phyloP scores from a whole-genome alignment of 2,329 filamentous ascomycete genomes.

The Fusarium albidum region DNA sequence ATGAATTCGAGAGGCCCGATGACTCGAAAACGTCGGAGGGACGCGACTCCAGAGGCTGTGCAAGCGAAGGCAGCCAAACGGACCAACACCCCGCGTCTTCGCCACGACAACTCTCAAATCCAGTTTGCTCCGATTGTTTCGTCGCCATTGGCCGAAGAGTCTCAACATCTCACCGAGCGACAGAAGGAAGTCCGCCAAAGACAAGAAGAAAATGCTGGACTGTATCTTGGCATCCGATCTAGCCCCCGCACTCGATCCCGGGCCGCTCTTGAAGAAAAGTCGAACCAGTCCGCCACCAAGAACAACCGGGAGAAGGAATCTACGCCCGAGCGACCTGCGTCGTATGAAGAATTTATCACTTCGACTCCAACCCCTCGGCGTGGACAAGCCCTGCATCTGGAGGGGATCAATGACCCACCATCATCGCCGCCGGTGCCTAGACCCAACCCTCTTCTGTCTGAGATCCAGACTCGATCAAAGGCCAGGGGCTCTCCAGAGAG shows the following conservation, averaged over 20 bases:
- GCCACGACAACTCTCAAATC: constrained; percentile 85
- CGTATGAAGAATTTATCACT: constrained; percentile 61
- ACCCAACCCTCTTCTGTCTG: constrained; percentile 59
- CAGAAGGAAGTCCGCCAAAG: constrained; percentile 81
- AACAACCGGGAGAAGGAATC: constrained; percentile 45
- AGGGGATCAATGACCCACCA: constrained; percentile 61
- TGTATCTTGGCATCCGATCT: constrained; percentile 75
- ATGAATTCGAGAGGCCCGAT: constrained; percentile 31
- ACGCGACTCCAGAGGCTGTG: constrained; percentile 39
- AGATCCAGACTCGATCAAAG: constrained; percentile 60
- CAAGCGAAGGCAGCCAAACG: constrained; percentile 39
- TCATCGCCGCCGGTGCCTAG: constrained; percentile 67
- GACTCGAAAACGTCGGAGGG: constrained; percentile 41
- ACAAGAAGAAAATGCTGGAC: constrained; percentile 70
- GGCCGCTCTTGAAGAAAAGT: constrained; percentile 25
- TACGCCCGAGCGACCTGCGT: constrained; percentile 55
- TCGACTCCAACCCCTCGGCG: constrained; percentile 69
- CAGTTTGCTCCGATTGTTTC: constrained; percentile 76
- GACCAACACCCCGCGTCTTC: constrained; percentile 60
- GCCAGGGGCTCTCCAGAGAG: constrained; percentile 45
- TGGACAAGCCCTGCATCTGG: constrained; percentile 58
- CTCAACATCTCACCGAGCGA: constrained; percentile 79
- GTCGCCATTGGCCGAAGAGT: constrained; percentile 61
- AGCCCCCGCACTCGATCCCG: constrained; percentile 47
- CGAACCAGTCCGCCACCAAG: constrained; percentile 13